Evolutionary conservation across 1,139 yeast genomes (phyloP), one percentile per base, ranked within the genome.

Genomic region (Hansenula lynferdii): DNA sequence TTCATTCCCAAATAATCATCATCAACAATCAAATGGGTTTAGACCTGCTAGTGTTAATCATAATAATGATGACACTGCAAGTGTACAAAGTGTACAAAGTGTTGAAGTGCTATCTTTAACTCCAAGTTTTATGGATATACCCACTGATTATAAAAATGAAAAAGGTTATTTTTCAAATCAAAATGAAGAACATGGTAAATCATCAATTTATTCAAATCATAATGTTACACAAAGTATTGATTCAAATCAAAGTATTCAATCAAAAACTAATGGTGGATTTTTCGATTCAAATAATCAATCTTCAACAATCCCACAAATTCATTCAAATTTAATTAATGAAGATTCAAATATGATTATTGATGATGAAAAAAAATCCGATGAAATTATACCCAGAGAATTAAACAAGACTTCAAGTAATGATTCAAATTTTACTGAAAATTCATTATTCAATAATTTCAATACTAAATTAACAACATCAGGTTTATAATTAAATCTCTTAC

Each of bases 51-150:
- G 19, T 19, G 28, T 28, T 8, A 21, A 28, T 11, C 46, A 46
- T 18, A 37, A 40, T 25, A 50, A 50, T 27, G 47, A 47, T 26
- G 56, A 56, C 7, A 41, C 36, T 8, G 34, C 34, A 10, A 52
- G 58, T 31, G 43, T 51, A 3, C 50, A 54, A 10, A 52, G 58
- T 31, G 43, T 51, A 3, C 50, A 54, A 27, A 58, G 62, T 34
- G 64, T 62, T 8, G 69, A 63, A 42, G 67, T 61, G 3, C 38
- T 63, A 11, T 60, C 67, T 0, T 36, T 64, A 27, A 63, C 66
- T 3, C 67, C 69, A 12, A 57, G 64, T 33, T 63, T 63, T 36
- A 54, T 61, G 58, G 69, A 64, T 42, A 57, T 59, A 27, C 62
- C 61, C 24, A 34, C 31, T 12, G 31, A 35, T 21, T 31, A 17